phyloP scores from a whole-genome alignment of 2,329 filamentous ascomycete species.

The Geosmithia morbida region DNA sequence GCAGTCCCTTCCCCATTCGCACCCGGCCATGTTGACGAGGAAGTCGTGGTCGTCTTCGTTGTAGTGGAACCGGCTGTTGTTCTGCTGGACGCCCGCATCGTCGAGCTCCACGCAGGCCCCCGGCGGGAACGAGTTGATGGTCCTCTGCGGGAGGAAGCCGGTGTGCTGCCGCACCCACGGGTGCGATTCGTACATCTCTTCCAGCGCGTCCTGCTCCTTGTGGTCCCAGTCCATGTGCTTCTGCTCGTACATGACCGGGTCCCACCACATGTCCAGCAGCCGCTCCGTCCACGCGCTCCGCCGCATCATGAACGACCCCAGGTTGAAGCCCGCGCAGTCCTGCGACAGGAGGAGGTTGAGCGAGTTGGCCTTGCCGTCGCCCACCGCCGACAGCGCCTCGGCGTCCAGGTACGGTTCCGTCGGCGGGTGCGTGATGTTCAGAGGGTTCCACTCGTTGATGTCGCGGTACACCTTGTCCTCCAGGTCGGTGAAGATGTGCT shows the following conservation, averaged over 20 bases:
- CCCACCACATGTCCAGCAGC: slow-evolving; percentile 94
- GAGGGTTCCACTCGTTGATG: slow-evolving; percentile 90
- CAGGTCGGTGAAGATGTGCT: slow-evolving; percentile 77
- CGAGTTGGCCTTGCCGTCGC: slow-evolving; percentile 63
- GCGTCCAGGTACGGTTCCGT: slow-evolving; percentile 62
- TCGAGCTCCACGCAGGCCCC: slow-evolving; percentile 76
- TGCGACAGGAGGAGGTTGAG: slow-evolving; percentile 83
- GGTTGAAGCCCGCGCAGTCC: slow-evolving; percentile 90
- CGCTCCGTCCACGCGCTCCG: slow-evolving; percentile 83
- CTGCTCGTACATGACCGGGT: slow-evolving; percentile 93
- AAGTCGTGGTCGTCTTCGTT: slow-evolving; percentile 77
- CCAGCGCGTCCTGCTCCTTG: slow-evolving; percentile 92
- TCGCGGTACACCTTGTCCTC: slow-evolving; percentile 71
- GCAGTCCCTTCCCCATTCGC: slow-evolving; percentile 91
- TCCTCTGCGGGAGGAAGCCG: slow-evolving; percentile 79
- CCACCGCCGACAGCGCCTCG: slow-evolving; percentile 54
- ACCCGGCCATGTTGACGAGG: slow-evolving; percentile 95
- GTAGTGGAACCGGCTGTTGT: slow-evolving; percentile 74
- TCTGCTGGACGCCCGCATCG: slow-evolving; percentile 40
- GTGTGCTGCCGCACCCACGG: slow-evolving; percentile 85
- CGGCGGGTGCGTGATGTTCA: slow-evolving; percentile 82
- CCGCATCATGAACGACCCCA: slow-evolving; percentile 86
- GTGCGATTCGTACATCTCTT: slow-evolving; percentile 81
- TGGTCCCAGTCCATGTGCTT: slow-evolving; percentile 99
- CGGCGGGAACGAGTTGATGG: slow-evolving; percentile 85